Base-by-base conservation (phyloP, 225 moss, liverwort and hornwort genomes). In the Polytrichum formosum region DNA sequence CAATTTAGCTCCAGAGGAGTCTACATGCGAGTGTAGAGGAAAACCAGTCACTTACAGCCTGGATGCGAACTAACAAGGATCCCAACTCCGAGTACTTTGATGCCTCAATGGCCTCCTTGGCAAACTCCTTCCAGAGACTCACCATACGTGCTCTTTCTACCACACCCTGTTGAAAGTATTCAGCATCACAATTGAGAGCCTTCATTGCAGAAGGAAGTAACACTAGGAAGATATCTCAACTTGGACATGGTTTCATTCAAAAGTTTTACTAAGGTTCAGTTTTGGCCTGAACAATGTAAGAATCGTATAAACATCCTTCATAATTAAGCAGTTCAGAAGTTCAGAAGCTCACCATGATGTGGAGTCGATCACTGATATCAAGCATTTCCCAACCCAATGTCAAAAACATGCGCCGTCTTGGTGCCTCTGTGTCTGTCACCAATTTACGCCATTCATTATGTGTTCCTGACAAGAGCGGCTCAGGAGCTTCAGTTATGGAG, bases 291-390 rank as follows among this genome's bases (percentile, higher is more conserved):
- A 60, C 0, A 9, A 25, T 60, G 7, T 60, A 6, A n/a, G 25
- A 60, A 60, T n/a, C 2, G 4, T 6, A n/a, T 22, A 60, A 60
- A 60, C 2, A 13, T 13, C 13, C 37, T 46, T 35, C 35, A 35
- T 8, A 35, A 10, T 9, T 9, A 46, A 46, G 37, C 3, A 46
- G 37, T 46, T 46, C 13, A 46, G 13, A 79, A 54, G 25, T 33
- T 1, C n/a, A 55, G 28, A 74, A 17, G 55, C 64, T 80, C 75
- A 90, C 96, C 88, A 81, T 78, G 55, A 92, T 91, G 54, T 96
- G 96, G 56, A 93, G 89, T 64, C 93, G 91, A 71, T 96, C 96
- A 76, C 96, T 96, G 68, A 96, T 96, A 76, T 96, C 96, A 56
- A 96, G 93, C 89, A 96, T 96, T 68, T 96, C 96, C 74, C 88